Percentiles rank a stretch among this genome's conserved stretches.
phyloP scores from a whole-genome alignment of 805 yeast genomes.

The Metschnikowia arizonensis region DNA sequence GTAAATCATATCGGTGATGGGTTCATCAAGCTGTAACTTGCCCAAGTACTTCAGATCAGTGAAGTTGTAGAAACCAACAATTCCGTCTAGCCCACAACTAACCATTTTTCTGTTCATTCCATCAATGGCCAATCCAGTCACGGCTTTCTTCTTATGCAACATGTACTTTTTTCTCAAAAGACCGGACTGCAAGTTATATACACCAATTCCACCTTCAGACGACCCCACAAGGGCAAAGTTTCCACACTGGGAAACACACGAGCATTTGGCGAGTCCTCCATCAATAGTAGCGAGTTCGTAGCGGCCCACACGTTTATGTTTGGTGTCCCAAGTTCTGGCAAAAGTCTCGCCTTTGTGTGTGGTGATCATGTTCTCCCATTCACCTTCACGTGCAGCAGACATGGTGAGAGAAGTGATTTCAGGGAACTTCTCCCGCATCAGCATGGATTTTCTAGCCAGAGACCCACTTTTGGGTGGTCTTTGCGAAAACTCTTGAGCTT shows the following conservation, averaged over 20 bases:
- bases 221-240: constrained; percentile 94
- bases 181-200: constrained; percentile 92
- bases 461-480: constrained; percentile 40
- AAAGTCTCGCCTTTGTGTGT: constrained; percentile 78
- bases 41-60: constrained; percentile 64
- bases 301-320: constrained; percentile 74
- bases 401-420: constrained; percentile 69
- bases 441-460: constrained; percentile 33
- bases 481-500: constrained; percentile 90
- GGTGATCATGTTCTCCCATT: constrained; percentile 91
- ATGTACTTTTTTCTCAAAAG: constrained; percentile 62
- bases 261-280: constrained; percentile 67
- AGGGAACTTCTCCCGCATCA: constrained; percentile 67
- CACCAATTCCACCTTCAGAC: constrained; percentile 76
- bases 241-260: constrained; percentile 86
- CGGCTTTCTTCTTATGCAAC: constrained; percentile 63
- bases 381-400: constrained; percentile 71
- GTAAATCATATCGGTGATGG: constrained; percentile 71
- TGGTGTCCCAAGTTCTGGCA: constrained; percentile 90
- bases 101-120: constrained; percentile 88
- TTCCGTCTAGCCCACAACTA: constrained; percentile 83
- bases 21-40: constrained; percentile 63
- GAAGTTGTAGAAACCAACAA: constrained; percentile 84
- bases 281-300: constrained; percentile 72
- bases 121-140: constrained; percentile 85